Evolutionary conservation across 345 rosid genomes (phyloP).

Genomic region (Salix exigua): DNA sequence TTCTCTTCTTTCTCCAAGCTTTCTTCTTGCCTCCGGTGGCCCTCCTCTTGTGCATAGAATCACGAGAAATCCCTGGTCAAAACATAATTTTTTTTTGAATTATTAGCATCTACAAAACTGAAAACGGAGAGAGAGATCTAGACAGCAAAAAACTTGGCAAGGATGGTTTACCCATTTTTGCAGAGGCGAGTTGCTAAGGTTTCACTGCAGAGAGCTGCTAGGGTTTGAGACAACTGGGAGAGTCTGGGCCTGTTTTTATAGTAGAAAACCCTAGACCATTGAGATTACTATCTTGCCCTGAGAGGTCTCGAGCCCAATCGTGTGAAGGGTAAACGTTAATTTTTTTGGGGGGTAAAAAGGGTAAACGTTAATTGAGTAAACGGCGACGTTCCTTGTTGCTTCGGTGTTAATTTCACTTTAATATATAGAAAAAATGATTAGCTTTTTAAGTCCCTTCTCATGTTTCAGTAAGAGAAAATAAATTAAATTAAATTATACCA

Average conservation of each 20-base stretch:
- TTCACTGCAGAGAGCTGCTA: background rate
- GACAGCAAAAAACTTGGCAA: background rate
- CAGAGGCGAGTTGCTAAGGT: background rate
- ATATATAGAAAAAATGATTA: background rate
- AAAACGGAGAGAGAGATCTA: background rate
- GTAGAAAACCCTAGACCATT: background rate
- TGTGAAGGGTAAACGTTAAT: too few species aligned
- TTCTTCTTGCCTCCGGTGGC: conserved; percentile 92
- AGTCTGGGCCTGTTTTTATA: background rate
- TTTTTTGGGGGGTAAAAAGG: too few species aligned
- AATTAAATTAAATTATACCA: too few species aligned
- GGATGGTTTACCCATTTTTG: background rate
- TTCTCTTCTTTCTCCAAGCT: conserved; percentile 94
- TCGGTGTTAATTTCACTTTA: background rate
- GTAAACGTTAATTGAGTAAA: background rate
- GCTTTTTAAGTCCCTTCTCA: background rate
- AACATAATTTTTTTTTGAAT: background rate
- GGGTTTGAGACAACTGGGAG: background rate
- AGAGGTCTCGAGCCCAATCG: background rate
- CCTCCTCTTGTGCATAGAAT: conserved; percentile 90
- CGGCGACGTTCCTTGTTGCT: background rate
- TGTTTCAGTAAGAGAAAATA: background rate
- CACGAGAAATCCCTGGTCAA: conserved; percentile 70
- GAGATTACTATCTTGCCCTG: background rate
- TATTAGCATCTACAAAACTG: background rate